Percentiles rank a stretch among this genome's conserved stretches.
These are phyloP conservation scores for Trichoderma guizhouense DNA, from an alignment of 2,329 filamentous ascomycete genomes.

Conservation along the genomic window DNA sequence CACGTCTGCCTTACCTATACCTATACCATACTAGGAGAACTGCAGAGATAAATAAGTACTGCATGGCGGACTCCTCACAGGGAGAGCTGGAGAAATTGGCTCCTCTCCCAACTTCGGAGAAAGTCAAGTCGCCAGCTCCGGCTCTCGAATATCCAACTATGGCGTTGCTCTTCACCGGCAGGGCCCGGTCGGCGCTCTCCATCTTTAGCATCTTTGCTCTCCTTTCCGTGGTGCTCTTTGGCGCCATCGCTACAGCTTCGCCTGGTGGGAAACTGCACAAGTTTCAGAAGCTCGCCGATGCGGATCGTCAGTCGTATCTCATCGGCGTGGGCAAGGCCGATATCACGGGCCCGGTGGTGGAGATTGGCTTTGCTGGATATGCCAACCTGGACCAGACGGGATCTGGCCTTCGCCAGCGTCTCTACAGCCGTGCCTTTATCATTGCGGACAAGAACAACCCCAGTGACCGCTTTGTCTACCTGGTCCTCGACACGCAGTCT, in stretches of 20 bases:
- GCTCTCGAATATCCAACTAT: background rate
- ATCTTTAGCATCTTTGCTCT: constrained; percentile 16
- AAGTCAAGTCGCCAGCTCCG: constrained; percentile 5
- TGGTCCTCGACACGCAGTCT: constrained; percentile 81
- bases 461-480: constrained; percentile 74
- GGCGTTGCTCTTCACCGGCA: constrained; percentile 8
- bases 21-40: background rate
- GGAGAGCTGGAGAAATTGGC: constrained; percentile 9
- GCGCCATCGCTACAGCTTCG: background rate
- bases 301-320: constrained; percentile 41
- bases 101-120: background rate
- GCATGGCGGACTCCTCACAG: constrained; percentile 1
- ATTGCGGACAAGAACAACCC: constrained; percentile 65
- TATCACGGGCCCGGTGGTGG: constrained; percentile 73
- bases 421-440: constrained; percentile 89
- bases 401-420: constrained; percentile 77
- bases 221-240: constrained; percentile 17
- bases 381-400: constrained; percentile 81
- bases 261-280: constrained; percentile 3
- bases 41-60: background rate
- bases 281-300: background rate
- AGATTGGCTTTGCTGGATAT: constrained; percentile 90
- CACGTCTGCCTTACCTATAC: background rate
- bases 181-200: constrained; percentile 3
- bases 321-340: constrained; percentile 57